Evolutionary conservation across 805 yeast genomes (phyloP), one percentile per base, ranked within the genome.

Genomic region (Nakazawaea populi): DNA sequence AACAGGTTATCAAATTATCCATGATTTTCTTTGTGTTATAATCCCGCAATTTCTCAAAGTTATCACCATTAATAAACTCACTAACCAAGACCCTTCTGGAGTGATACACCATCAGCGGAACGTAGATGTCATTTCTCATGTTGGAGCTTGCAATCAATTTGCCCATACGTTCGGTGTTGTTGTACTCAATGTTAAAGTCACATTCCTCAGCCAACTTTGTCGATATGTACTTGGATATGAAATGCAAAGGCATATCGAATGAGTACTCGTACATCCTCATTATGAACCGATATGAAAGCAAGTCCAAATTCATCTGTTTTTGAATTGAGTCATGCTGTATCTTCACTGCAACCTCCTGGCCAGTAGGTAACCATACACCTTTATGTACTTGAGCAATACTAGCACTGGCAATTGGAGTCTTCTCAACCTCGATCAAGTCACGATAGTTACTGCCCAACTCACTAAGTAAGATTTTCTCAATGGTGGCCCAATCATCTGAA

Each of bases 1-100:
- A 77, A 18, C 80, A 69, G 45, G 67, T 67, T 44, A 81, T 67
- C 56, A 83, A 76, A 52, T 72, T 76, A 18, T 68, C 63, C 77
- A 83, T 71, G n/a, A 81, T 67, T 27, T 60, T 54, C 18, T 64
- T 53, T 34, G 72, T 58, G 56, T 77, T 67, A 58, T 63, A 76
- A 7, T 44, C 11, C 5, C 14, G 6, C n/a, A 44, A 32, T 6
- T 43, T 34, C 8, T 46, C 41, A 38, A 51, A 51, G 0, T 85
- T 65, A 14, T 78, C 76, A 29, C 91, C 94, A 37, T 87, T 87
- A 45, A 87, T 82, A 90, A 91, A 87, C 64, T 87, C 94, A 29
- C 82, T 75, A 10, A 81, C 74, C 42, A 87, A 63, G 3, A 87
- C 80, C 46, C 80, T 75, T 40, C 63, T 59, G 1, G 82, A 70